Base-by-base conservation (phyloP, 768 basidiomycete genomes). In the Lactarius evosmus region DNA sequence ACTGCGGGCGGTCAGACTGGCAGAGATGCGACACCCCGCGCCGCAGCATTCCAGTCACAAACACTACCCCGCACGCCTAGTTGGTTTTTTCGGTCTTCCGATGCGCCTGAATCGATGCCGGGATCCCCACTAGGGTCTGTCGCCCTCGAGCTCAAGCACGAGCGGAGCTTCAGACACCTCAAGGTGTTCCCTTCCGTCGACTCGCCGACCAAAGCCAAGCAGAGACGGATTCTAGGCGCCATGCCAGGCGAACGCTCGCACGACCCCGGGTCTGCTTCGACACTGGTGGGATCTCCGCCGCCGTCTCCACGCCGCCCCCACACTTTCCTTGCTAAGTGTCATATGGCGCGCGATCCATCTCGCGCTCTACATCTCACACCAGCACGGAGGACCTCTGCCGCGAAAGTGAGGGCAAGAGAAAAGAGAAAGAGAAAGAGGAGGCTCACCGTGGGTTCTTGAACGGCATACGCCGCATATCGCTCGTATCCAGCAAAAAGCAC, bases 391-490 rank as follows among this genome's bases (percentile, higher is more conserved):
- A 69, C 11, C 27, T 59, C 44, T 38, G 11, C 12, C 53, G 41
- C 27, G 56, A 55, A 40, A 34, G 30, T 17, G 36, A 46, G 38
- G 56, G 51, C 19, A 61, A 62, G 19, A 57, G 29, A 11, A 61
- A 56, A 40, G 72, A 75, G 55, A 74, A 75, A 66, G 74, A 73
- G 52, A 63, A 66, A 50, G 62, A 75, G n/a, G n/a, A n/a, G n/a
- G n/a, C n/a, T n/a, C n/a, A n/a, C 60, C 64, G 86, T 63, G 63
- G 75, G 1, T 81, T 89, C 69, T 83, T 88, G 79, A 83, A 84
- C 11, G 82, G 82, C 17, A 81, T 89, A 22, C 79, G 88, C 46
- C 76, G 83, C 54, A 83, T 89, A 49, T 88, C 85, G 61, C 76
- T 89, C 2, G 81, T 80, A 7, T 76, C 82, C 22, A 62, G 68